A percentile compares a stretch with the other conserved stretches of the same genome.
phyloP scores from a whole-genome alignment of 2,329 filamentous ascomycete species.

The Nothophaeocryptopus gaeumannii region DNA sequence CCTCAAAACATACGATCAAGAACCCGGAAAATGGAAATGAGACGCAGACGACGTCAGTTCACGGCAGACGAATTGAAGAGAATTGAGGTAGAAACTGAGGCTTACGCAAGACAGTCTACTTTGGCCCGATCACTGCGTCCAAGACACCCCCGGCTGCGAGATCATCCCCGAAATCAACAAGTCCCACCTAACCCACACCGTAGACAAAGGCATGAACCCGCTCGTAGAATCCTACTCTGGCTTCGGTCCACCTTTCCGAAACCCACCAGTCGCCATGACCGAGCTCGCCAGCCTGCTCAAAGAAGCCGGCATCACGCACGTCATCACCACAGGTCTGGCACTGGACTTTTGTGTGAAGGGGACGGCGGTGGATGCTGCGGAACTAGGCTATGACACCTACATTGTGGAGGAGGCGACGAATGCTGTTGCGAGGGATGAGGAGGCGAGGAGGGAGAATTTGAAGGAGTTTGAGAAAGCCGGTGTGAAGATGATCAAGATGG shows the following conservation, averaged over 20 bases:
- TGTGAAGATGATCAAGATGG: conserved; percentile 11
- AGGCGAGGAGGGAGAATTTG: conserved; percentile 60
- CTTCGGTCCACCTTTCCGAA: conserved; percentile 76
- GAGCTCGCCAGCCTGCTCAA: conserved; percentile 61
- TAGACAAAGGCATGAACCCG: conserved; percentile 74
- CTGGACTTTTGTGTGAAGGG: conserved; percentile 84
- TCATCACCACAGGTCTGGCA: conserved; percentile 83
- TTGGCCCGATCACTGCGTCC: conserved; percentile 90
- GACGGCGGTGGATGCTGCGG: conserved; percentile 74
- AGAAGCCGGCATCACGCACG: conserved; percentile 64
- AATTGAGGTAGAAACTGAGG: not conserved
- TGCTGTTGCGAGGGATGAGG: conserved; percentile 60
- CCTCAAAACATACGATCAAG: conserved; percentile 60
- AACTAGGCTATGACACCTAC: conserved; percentile 72
- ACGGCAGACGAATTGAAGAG: not conserved
- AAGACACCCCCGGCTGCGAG: conserved; percentile 67
- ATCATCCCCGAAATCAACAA: conserved; percentile 69
- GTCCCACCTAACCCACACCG: conserved; percentile 58
- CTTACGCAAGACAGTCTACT: conserved; percentile 57
- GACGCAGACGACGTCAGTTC: conserved; percentile 54
- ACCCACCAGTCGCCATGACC: conserved; percentile 57
- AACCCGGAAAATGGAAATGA: conserved; percentile 67
- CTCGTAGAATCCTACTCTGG: conserved; percentile 91
- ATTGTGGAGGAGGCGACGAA: conserved; percentile 76
- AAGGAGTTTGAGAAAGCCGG: conserved; percentile 13